phyloP scores from a whole-genome alignment of 306 rosid species.

The Fagus sylvatica region DNA sequence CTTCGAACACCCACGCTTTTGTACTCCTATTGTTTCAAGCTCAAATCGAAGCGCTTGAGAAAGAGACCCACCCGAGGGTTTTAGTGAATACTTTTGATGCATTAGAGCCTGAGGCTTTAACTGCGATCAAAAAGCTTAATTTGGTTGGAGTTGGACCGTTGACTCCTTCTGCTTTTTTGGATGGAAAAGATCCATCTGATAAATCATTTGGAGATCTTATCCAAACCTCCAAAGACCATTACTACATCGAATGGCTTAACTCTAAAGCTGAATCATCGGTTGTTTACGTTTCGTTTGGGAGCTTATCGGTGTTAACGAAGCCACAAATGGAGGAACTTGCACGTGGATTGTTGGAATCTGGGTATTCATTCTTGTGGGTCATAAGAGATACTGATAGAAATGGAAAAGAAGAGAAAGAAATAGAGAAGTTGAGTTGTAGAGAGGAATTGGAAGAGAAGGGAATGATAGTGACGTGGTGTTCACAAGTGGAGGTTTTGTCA shows the following conservation, averaged over 20 bases:
- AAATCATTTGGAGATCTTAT: no score
- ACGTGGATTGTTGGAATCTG: conserved; percentile 44
- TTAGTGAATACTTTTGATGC: conserved; percentile 36
- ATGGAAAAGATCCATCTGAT: background rate
- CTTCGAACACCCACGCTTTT: background rate
- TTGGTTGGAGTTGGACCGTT: conserved; percentile 58
- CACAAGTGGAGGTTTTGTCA: conserved; percentile 55
- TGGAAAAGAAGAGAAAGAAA: background rate
- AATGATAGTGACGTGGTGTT: conserved; percentile 54
- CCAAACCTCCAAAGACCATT: background rate
- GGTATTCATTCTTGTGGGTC: conserved; percentile 56
- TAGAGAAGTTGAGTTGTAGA: background rate
- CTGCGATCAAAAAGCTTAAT: background rate
- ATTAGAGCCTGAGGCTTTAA: conserved; percentile 33
- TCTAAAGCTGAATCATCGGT: conserved; percentile 42
- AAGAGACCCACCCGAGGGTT: conserved; percentile 5
- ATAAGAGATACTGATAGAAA: conserved; percentile 19
- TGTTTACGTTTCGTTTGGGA: conserved; percentile 65
- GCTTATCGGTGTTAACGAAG: conserved; percentile 27
- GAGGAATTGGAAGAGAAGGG: conserved; percentile 43
- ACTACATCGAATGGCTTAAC: conserved; percentile 54
- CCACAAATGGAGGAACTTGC: conserved; percentile 63
- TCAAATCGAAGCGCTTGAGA: conserved; percentile 9
- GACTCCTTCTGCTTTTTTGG: conserved; percentile 47
- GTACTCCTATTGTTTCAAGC: background rate